phyloP scores from a whole-genome alignment of 345 rosid genomes.

The Euclidium syriacum region DNA sequence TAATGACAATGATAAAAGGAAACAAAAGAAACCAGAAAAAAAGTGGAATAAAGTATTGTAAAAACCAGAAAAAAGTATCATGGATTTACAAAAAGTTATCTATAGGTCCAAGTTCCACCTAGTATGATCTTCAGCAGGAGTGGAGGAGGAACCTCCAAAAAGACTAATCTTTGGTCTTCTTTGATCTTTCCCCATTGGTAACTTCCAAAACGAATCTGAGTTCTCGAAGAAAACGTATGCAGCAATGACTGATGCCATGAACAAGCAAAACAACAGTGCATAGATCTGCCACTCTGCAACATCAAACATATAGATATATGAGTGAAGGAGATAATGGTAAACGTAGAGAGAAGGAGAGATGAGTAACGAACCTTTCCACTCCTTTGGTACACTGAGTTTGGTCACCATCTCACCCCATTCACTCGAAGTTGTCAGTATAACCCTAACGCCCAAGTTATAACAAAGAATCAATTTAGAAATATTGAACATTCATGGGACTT shows the following conservation, averaged over 20 bases:
- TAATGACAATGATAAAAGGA: neutral
- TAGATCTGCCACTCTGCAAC: conserved; percentile 95
- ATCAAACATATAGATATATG: neutral
- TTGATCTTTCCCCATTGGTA: conserved; percentile 54
- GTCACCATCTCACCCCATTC: conserved; percentile 88
- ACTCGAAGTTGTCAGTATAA: conserved; percentile 65
- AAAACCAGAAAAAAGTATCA: neutral
- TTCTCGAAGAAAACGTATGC: conserved; percentile 81
- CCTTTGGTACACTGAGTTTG: conserved; percentile 79
- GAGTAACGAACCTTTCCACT: conserved; percentile 74
- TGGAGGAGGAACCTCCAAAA: conserved; percentile 52
- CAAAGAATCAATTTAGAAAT: neutral
- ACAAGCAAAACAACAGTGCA: conserved; percentile 61
- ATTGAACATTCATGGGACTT: neutral
- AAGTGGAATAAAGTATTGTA: neutral
- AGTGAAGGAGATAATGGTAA: neutral
- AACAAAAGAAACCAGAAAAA: neutral
- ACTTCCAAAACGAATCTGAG: conserved; percentile 80
- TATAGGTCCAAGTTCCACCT: conserved; percentile 49
- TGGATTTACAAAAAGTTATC: conserved; percentile 45
- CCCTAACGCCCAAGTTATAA: conserved; percentile 38
- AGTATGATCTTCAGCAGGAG: conserved; percentile 62
- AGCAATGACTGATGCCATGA: conserved; percentile 68
- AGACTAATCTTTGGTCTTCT: conserved; percentile 47
- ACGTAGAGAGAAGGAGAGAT: neutral